These are phyloP conservation scores for Pseudopithomyces chartarum DNA, from an alignment of 2,329 filamentous ascomycete genomes.

Conservation along the genomic window DNA sequence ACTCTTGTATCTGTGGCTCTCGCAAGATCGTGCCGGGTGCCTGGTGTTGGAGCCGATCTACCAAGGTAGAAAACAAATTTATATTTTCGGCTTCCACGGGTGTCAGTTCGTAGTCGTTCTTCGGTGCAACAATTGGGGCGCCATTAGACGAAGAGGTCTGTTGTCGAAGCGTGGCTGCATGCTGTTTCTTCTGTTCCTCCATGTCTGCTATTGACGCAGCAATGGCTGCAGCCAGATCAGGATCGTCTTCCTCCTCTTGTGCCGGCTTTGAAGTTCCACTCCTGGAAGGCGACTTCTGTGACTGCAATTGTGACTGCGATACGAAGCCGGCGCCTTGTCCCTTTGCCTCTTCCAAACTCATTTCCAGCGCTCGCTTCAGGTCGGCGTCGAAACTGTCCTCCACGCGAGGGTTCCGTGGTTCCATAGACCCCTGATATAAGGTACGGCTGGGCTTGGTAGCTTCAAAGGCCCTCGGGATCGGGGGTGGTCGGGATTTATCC, in stretches of 20 bases:
- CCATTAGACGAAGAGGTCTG: slow-evolving; percentile 65
- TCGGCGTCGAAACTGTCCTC: slow-evolving; percentile 95
- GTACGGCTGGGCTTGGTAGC: slow-evolving; percentile 64
- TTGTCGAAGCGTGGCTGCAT: slow-evolving; percentile 81
- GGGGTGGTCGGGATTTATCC: slow-evolving; percentile 64
- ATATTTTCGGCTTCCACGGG: slow-evolving; percentile 97
- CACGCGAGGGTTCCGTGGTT: slow-evolving; percentile 84
- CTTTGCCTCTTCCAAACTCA: slow-evolving; percentile 95
- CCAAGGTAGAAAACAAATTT: slow-evolving; percentile 90
- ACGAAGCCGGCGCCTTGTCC: slow-evolving; percentile 73
- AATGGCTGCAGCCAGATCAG: slow-evolving; percentile 91
- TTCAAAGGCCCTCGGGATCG: slow-evolving; percentile 52
- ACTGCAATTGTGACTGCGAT: slow-evolving; percentile 62
- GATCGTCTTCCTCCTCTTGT: slow-evolving; percentile 80
- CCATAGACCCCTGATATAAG: slow-evolving; percentile 72
- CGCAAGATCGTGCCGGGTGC: slow-evolving; percentile 94
- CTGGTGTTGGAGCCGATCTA: slow-evolving; percentile 93
- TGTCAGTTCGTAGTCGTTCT: slow-evolving; percentile 93
- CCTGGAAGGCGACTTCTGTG: slow-evolving; percentile 38
- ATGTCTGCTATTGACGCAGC: slow-evolving; percentile 94
- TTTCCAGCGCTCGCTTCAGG: slow-evolving; percentile 87
- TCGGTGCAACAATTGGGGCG: slow-evolving; percentile 64
- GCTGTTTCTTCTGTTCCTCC: slow-evolving; percentile 95
- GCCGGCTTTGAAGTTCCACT: slow-evolving; percentile 44
- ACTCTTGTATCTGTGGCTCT: slow-evolving; percentile 95